Base-by-base conservation (phyloP, 169 alveolate species). In the Plasmodium gonderi region DNA sequence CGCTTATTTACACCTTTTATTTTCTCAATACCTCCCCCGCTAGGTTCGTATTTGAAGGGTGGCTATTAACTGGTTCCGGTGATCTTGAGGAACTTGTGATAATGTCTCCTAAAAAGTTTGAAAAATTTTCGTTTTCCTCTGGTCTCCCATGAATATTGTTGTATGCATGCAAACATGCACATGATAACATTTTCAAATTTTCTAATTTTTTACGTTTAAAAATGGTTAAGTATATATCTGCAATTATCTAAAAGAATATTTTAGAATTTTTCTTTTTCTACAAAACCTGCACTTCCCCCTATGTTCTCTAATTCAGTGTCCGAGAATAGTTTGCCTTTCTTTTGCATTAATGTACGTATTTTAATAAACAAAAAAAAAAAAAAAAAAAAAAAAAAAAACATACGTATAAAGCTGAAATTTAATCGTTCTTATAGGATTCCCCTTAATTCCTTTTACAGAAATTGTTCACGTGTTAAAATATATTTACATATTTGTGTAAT, bases 241-340 rank as follows among this genome's bases (percentile, higher is more conserved):
- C 44, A 17, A 31, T 33, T 64, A 47, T 65, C 20, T 54, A 9
- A 44, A 26, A 67, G 14, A 23, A 36, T 60, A 6, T 80, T 23
- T 65, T 36, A 26, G 38, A 60, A 20, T 60, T 82, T 69, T 42
- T 69, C 76, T 68, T 82, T 68, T 69, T 69, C 38, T 69, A 14
- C 11, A 45, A 54, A 49, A 85, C 92, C 92, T 85, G 92, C 92
- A 75, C 92, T 85, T 31, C 92, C 87, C 51, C 92, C 92, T 75
- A 85, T 85, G 67, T 85, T 75, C 47, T 85, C 87, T 75, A 85
- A 42, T 44, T 85, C 92, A n/a, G 38, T 85, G 79, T 74, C 68
- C 38, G 92, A 74, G 68, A 85, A 85, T 4, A 75, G 31, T 60
- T 72, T 81, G 11, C 33, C 54, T 85, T 85, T 75, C 92, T 85